Conservation (phyloP, 2,329 filamentous ascomycete genomes). For the Colletotrichum sansevieriae region DNA sequence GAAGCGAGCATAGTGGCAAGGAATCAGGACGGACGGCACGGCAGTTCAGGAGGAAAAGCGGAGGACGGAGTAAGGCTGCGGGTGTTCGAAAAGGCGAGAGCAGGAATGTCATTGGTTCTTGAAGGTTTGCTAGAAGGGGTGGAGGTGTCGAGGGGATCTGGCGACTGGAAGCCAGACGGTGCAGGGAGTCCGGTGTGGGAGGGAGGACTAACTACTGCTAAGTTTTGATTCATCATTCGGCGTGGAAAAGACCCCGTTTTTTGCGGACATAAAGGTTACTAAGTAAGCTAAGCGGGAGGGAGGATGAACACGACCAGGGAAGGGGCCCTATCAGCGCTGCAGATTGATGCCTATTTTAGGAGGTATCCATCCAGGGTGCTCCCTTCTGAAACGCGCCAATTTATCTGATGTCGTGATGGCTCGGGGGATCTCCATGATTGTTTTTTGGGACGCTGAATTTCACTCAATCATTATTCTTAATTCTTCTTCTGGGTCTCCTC, state of each 20-base stretch:
- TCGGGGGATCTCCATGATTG: slow-evolving; percentile 29
- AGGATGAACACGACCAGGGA: slow-evolving; percentile 2
- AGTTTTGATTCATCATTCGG: no score
- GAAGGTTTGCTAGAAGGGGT: no score
- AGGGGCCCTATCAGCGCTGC: not conserved
- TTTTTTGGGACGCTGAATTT: not conserved
- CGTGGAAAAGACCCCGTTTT: no score
- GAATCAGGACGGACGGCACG: not conserved
- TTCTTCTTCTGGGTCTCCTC: no score
- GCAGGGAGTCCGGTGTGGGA: not conserved
- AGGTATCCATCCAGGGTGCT: slow-evolving; percentile 23
- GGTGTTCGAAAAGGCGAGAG: not conserved
- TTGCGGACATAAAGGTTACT: no score
- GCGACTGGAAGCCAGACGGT: not conserved
- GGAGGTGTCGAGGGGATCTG: not conserved
- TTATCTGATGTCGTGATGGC: slow-evolving; percentile 40
- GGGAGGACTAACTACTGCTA: no score
- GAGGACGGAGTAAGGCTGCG: slow-evolving; percentile 6
- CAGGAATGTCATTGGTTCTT: no score
- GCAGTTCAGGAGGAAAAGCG: slow-evolving; percentile 17
- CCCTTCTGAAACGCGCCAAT: slow-evolving; percentile 41
- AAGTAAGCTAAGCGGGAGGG: no score
- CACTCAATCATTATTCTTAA: no score
- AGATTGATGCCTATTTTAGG: slow-evolving; percentile 35
- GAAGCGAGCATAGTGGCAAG: no score